Evolutionary conservation across 345 rosid genomes (phyloP), one percentile per base, ranked within the genome.

Genomic region (Pistacia atlantica): DNA sequence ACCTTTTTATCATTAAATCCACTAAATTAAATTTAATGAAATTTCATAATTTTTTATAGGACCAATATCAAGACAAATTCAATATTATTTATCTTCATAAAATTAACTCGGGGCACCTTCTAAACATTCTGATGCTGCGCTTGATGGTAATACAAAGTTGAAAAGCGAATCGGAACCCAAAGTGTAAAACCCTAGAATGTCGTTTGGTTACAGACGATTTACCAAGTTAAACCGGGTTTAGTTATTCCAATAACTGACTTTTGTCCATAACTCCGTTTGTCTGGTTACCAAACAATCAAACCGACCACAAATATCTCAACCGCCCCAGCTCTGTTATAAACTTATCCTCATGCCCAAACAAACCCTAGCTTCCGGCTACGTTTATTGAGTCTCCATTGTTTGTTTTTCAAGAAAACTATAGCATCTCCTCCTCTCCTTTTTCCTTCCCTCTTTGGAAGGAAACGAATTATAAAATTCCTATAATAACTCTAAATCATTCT

Each of bases 321-420:
- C 10, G 13, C 69, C 67, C 67, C 42, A 4, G 48, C 45, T 9
- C 9, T 9, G 49, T 59, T 9, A n/a, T 18, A 63, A 54, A 63
- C 61, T 18, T 31, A 64, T 74, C 18, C 37, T 37, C 8, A 11
- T 25, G 5, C 46, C 70, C 77, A 74, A 74, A 74, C 77, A 74
- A 64, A 1, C 62, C 70, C 22, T 52, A 74, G 20, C 14, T 28
- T 8, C 20, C n/a, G 1, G 66, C 38, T 3, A 31, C 16, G 12
- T 11, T n/a, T 22, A 17, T 45, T 46, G 11, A 28, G 57, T 45
- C 11, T 2, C 35, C 69, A 5, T 73, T 63, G 69, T 73, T 62
- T 73, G 69, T 73, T 73, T 74, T 49, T 51, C 77, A 74, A 64
- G 77, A 74, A 62, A 74, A 20, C 61, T 63, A 20, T 4, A 64